Percentiles rank a stretch among this genome's conserved stretches.
Evolutionary conservation across 768 basidiomycete species (phyloP).

Genomic region (Tricholoma flavovirens): DNA sequence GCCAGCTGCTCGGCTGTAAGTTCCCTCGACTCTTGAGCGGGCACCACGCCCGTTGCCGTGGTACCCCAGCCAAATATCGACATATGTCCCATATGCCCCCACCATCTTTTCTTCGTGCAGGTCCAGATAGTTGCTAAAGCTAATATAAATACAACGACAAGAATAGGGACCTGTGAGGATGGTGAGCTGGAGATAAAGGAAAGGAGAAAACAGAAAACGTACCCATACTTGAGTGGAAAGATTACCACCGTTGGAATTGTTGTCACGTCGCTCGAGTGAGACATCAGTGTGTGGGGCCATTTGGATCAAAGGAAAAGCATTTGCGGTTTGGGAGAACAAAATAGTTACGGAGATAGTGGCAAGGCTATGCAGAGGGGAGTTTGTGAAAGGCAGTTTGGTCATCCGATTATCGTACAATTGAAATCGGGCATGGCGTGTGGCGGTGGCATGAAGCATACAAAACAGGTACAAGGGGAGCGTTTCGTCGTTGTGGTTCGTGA

Average conservation of each 20-base stretch:
- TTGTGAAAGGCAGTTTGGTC: neutral
- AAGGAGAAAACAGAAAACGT: neutral
- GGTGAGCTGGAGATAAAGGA: neutral
- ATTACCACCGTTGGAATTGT: neutral
- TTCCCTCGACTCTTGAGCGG: constrained; percentile 21
- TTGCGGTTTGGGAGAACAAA: constrained; percentile 5
- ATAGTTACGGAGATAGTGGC: constrained; percentile 3
- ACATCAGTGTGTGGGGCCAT: neutral
- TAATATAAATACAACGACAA: constrained; percentile 6
- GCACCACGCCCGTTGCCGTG: neutral
- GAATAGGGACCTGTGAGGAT: constrained; percentile 11
- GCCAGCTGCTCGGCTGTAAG: constrained; percentile 57
- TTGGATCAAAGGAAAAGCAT: constrained; percentile 10
- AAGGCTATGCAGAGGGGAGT: neutral
- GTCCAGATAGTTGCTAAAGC: neutral
- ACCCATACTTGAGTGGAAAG: constrained; percentile 12
- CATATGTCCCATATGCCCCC: neutral
- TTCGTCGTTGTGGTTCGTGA: neutral
- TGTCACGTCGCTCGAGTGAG: neutral
- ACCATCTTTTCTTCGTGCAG: neutral
- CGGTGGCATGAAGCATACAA: neutral
- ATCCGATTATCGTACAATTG: neutral
- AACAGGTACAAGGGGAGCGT: neutral
- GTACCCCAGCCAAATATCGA: neutral
- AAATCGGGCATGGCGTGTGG: neutral